Percentiles rank a stretch among this genome's conserved stretches.
Evolutionary conservation across 108 stramenopile genomes (phyloP).

Genomic region (Cyclotella distinguenda): DNA sequence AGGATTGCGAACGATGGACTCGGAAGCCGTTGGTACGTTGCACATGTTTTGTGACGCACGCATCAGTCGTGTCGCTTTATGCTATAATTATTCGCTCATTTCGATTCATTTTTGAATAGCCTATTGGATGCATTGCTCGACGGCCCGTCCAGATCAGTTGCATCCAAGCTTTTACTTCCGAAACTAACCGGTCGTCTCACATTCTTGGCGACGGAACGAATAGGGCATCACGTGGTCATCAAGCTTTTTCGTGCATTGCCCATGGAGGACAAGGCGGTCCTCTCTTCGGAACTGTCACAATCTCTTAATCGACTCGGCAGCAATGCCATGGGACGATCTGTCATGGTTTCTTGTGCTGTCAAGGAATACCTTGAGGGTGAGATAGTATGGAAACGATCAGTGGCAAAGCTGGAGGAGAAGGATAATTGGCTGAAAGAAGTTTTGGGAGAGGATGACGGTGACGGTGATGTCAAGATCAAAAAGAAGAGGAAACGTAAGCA

Average conservation of each 20-base stretch:
- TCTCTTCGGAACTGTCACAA: slow-evolving; percentile 64
- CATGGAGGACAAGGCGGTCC: slow-evolving; percentile 59
- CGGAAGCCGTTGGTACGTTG: slow-evolving; percentile 69
- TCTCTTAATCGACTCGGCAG: slow-evolving; percentile 67
- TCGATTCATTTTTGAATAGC: slow-evolving; percentile 12
- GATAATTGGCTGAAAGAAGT: slow-evolving; percentile 54
- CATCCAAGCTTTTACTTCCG: slow-evolving; percentile 45
- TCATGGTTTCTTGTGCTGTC: slow-evolving; percentile 64
- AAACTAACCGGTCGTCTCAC: slow-evolving; percentile 61
- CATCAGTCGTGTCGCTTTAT: neutral
- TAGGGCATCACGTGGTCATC: slow-evolving; percentile 79
- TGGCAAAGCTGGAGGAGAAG: slow-evolving; percentile 44
- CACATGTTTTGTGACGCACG: neutral
- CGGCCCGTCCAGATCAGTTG: slow-evolving; percentile 50
- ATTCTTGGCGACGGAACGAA: slow-evolving; percentile 63
- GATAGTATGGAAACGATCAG: slow-evolving; percentile 42
- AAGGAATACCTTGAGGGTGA: slow-evolving; percentile 62
- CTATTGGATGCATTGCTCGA: slow-evolving; percentile 81
- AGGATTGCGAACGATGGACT: slow-evolving; percentile 75
- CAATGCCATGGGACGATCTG: slow-evolving; percentile 74
- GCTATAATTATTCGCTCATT: neutral
- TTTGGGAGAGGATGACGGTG: slow-evolving; percentile 32
- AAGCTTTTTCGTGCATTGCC: slow-evolving; percentile 71
- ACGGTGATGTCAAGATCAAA: slow-evolving; percentile 17
- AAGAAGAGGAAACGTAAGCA: slow-evolving; percentile 19